phyloP scores from a whole-genome alignment of 2,329 filamentous ascomycete genomes.

The Leptosphaerulina australis region DNA sequence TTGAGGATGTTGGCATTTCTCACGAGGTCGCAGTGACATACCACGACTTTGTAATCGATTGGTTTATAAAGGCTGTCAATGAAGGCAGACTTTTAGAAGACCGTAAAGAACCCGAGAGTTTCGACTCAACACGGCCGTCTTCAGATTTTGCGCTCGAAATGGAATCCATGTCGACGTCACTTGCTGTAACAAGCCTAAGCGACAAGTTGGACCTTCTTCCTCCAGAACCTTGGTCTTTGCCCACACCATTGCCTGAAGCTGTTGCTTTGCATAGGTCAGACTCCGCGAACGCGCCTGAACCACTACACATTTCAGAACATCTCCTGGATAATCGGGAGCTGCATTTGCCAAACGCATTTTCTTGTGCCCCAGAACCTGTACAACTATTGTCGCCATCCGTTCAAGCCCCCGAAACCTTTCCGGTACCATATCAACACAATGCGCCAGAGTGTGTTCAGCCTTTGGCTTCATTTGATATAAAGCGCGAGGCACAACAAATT shows the following conservation, averaged over 20 bases:
- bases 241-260: not conserved
- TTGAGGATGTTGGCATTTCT: conserved; percentile 41
- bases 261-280: conserved; percentile 1
- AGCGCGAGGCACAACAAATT: conserved; percentile 1
- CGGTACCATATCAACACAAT: not conserved
- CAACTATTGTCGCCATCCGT: not conserved
- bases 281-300: conserved; percentile 11
- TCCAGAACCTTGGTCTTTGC: not conserved
- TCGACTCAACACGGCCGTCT: conserved; percentile 12
- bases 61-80: conserved; percentile 42
- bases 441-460: not conserved
- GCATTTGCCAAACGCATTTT: not conserved
- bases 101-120: conserved; percentile 9
- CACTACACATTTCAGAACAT: not conserved
- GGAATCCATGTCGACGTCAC: not conserved
- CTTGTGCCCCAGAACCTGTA: not conserved
- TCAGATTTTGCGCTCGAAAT: conserved; percentile 7
- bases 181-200: not conserved
- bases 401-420: not conserved
- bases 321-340: not conserved
- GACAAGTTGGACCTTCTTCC: not conserved
- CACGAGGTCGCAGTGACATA: conserved; percentile 31
- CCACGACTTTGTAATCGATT: conserved; percentile 38
- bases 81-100: conserved; percentile 38
- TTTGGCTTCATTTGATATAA: not conserved